phyloP scores from a whole-genome alignment of 768 basidiomycete species.

The Filobasidium floriforme region DNA sequence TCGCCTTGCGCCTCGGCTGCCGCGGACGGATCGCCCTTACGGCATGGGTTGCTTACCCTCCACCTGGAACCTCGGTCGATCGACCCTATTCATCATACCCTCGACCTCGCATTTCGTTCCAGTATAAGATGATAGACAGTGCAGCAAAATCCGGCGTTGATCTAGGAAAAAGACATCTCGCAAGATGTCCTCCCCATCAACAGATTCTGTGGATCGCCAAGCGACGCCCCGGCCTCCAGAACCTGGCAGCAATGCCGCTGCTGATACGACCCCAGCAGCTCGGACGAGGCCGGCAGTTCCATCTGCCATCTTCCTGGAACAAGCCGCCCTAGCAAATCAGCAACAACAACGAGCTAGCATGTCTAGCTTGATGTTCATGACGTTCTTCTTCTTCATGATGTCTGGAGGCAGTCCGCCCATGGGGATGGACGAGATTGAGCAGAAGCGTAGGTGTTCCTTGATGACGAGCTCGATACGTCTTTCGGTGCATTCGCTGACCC shows the following conservation, averaged over 20 bases:
- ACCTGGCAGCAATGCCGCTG: neutral
- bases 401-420: conserved; percentile 27
- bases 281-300: neutral
- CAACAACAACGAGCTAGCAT: conserved; percentile 7
- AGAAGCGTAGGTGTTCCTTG: conserved; percentile 8
- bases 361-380: conserved; percentile 36
- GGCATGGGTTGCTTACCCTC: neutral
- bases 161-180: neutral
- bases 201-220: neutral
- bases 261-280: neutral
- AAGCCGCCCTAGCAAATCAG: neutral
- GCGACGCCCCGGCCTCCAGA: neutral
- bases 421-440: conserved; percentile 26
- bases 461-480: neutral
- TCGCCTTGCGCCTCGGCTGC: no score
- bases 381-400: conserved; percentile 45
- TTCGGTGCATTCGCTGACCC: neutral
- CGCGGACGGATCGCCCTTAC: neutral
- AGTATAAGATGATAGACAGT: neutral
- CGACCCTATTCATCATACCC: no score
- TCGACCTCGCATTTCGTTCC: no score
- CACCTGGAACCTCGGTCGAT: neutral
- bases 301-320: neutral
- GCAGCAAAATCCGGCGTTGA: neutral
- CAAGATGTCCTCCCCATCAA: neutral